Conservation (phyloP, 1,284 basidiomycete species). For the Ustilago trichophora region DNA sequence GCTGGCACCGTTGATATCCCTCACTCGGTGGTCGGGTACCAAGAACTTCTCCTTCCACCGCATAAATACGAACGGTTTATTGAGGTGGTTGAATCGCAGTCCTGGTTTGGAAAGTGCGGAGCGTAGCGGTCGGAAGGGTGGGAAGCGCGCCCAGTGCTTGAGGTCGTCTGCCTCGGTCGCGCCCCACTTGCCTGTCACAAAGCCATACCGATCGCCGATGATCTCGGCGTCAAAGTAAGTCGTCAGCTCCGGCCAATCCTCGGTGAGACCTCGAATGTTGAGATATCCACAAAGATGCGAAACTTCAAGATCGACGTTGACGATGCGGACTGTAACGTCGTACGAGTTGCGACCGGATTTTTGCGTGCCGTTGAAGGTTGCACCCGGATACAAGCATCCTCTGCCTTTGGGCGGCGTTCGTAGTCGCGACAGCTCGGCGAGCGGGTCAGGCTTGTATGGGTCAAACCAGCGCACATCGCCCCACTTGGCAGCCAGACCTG, state of each 20-base stretch:
- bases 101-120: slow-evolving; percentile 37
- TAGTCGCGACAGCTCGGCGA: slow-evolving; percentile 38
- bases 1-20: slow-evolving; percentile 92
- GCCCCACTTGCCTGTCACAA: slow-evolving; percentile 63
- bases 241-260: slow-evolving; percentile 65
- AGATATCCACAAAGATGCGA: slow-evolving; percentile 63
- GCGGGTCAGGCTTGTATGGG: slow-evolving; percentile 48
- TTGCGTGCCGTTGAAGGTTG: slow-evolving; percentile 60
- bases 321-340: slow-evolving; percentile 60
- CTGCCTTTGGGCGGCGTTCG: slow-evolving; percentile 33
- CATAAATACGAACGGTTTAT: slow-evolving; percentile 76
- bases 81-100: slow-evolving; percentile 51
- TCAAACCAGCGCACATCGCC: slow-evolving; percentile 46
- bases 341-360: slow-evolving; percentile 59
- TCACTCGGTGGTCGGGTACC: slow-evolving; percentile 89
- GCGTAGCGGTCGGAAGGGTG: slow-evolving; percentile 51
- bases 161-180: slow-evolving; percentile 60
- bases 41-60: slow-evolving; percentile 96
- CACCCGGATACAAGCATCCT: slow-evolving; percentile 61
- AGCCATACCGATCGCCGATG: slow-evolving; percentile 57
- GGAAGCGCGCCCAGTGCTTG: slow-evolving; percentile 62
- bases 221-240: slow-evolving; percentile 66
- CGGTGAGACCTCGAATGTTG: slow-evolving; percentile 64
- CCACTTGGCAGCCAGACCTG: slow-evolving; percentile 9
- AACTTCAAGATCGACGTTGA: slow-evolving; percentile 59